Evolutionary conservation across 768 basidiomycete genomes (phyloP).

Genomic region (Crassisporium funariophilum): DNA sequence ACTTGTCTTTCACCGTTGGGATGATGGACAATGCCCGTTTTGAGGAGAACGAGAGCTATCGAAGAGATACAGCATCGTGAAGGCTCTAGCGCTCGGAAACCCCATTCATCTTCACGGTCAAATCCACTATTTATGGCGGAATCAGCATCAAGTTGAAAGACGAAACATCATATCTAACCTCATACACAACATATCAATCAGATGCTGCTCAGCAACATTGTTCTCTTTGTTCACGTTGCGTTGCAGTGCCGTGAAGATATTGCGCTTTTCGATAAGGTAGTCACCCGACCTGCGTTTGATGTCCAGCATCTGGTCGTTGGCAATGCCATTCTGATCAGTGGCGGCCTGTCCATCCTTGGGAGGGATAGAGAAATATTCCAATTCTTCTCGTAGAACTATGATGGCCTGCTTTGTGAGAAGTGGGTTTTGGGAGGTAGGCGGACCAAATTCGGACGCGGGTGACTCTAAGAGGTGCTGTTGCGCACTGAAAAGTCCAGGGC

Average conservation of each 20-base stretch:
- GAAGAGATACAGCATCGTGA: conserved; percentile 97
- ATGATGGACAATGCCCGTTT: conserved; percentile 91
- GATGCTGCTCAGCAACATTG: conserved; percentile 97
- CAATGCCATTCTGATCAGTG: conserved; percentile 79
- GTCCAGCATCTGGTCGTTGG: conserved; percentile 75
- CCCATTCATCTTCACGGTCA: conserved; percentile 97
- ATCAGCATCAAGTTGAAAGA: conserved; percentile 9
- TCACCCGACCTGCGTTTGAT: conserved; percentile 87
- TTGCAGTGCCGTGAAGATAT: conserved; percentile 97
- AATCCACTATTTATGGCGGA: conserved; percentile 69
- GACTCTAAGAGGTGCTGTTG: conserved; percentile 81
- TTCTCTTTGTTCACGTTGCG: conserved; percentile 99
- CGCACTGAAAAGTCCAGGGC: conserved; percentile 74
- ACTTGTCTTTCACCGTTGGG: conserved; percentile 68
- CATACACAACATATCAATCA: conserved; percentile 99
- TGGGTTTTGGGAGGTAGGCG: conserved; percentile 81
- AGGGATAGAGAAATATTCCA: conserved; percentile 98
- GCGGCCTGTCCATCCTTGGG: conserved; percentile 60
- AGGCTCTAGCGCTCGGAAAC: conserved; percentile 94
- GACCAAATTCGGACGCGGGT: conserved; percentile 60
- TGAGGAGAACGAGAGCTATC: conserved; percentile 95
- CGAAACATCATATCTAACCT: conserved; percentile 55
- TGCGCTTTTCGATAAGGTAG: conserved; percentile 84
- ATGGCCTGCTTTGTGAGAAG: conserved; percentile 95
- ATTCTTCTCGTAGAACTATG: conserved; percentile 95